Evolutionary conservation across 768 basidiomycete species (phyloP).

Genomic region (Lyophyllum shimeji): DNA sequence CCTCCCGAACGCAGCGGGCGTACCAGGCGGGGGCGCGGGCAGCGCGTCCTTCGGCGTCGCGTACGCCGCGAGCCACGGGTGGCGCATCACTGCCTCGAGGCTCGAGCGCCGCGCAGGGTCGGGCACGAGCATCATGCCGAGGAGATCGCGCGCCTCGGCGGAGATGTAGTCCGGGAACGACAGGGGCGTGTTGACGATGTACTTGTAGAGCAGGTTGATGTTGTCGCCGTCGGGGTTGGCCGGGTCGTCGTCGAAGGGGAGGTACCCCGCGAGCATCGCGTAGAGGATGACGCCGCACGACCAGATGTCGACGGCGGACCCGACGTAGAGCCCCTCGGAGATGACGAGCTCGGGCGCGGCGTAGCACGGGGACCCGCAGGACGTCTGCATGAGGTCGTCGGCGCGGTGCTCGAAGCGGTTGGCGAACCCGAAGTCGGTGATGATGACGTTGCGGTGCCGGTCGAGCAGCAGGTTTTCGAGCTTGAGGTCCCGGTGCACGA

Average conservation of each 20-base stretch:
- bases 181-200: conserved; percentile 96
- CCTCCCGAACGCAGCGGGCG: conserved; percentile 55
- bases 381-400: conserved; percentile 98
- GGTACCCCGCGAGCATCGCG: conserved; percentile 95
- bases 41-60: conserved; percentile 29
- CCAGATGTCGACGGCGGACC: conserved; percentile 98
- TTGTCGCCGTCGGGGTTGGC: conserved; percentile 99
- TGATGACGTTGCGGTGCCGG: conserved; percentile 96
- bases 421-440: conserved; percentile 99
- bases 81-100: conserved; percentile 77
- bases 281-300: conserved; percentile 94
- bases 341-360: conserved; percentile 98
- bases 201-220: conserved; percentile 97
- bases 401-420: conserved; percentile 92
- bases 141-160: conserved; percentile 75
- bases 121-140: conserved; percentile 92
- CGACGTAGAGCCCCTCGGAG: conserved; percentile 94
- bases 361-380: conserved; percentile 96
- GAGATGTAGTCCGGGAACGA: conserved; percentile 98
- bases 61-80: conserved; percentile 81
- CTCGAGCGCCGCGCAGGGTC: conserved; percentile 81
- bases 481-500: conserved; percentile 98
- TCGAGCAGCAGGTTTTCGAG: conserved; percentile 97
- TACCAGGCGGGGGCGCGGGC: conserved; percentile 22
- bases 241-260: conserved; percentile 99